Evolutionary conservation across 2,329 filamentous ascomycete genomes (phyloP).

Genomic region (Fusarium subtropicale): DNA sequence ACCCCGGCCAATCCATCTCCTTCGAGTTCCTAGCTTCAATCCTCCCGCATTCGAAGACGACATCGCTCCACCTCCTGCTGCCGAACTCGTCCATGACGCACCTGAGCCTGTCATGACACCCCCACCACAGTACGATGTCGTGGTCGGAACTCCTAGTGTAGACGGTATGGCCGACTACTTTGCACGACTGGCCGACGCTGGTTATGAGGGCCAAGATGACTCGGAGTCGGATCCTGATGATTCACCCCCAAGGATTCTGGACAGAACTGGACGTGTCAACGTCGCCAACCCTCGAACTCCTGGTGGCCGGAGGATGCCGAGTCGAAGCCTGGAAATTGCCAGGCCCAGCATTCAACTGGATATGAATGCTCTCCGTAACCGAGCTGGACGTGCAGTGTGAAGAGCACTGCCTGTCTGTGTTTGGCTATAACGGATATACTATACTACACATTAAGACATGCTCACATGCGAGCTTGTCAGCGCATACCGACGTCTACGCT

Average conservation of each 20-base stretch:
- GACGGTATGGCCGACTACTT: conserved; percentile 88
- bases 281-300: conserved; percentile 68
- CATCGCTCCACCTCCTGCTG: conserved; percentile 53
- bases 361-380: conserved; percentile 42
- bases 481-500: conserved; percentile 21
- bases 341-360: conserved; percentile 51
- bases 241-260: conserved; percentile 59
- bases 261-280: conserved; percentile 67
- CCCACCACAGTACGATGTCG: conserved; percentile 84
- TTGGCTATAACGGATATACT: conserved; percentile 30
- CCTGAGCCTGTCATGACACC: conserved; percentile 71
- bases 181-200: conserved; percentile 78
- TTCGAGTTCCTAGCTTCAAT: conserved; percentile 86
- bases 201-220: conserved; percentile 59
- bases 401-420: conserved; percentile 40
- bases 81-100: conserved; percentile 39
- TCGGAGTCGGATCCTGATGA: conserved; percentile 58
- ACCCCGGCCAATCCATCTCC: conserved; percentile 82
- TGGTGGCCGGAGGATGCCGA: conserved; percentile 64
- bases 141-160: conserved; percentile 76
- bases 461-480: conserved; percentile 1
- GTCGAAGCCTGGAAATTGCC: conserved; percentile 67
- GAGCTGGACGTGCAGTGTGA: conserved; percentile 44
- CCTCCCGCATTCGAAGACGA: conserved; percentile 90
- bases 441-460: background rate